Percentiles rank a stretch among this genome's conserved stretches.
Conservation (phyloP, 345 rosid genomes). For the Adansonia digitata region DNA sequence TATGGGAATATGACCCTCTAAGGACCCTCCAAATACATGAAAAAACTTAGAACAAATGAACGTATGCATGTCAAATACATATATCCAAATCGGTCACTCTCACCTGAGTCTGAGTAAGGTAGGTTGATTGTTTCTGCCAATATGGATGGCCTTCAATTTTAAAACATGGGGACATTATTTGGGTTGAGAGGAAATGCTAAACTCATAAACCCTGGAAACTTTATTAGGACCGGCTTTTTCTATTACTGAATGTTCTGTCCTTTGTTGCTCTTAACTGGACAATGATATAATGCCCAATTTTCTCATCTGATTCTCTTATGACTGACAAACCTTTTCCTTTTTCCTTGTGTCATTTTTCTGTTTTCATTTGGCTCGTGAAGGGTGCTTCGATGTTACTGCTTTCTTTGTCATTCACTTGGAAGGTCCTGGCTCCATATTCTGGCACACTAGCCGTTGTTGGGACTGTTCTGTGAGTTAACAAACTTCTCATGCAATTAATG, state of each 20-base stretch:
- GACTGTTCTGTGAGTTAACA: conserved; percentile 78
- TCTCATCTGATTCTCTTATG: neutral
- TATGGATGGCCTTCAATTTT: neutral
- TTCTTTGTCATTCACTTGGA: conserved; percentile 92
- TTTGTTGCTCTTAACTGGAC: neutral
- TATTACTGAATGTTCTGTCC: neutral
- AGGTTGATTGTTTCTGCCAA: neutral
- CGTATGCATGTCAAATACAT: too few relatives aligned
- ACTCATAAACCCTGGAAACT: neutral
- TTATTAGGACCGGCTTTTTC: neutral
- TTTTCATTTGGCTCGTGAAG: conserved; percentile 30
- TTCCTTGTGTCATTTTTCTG: conserved; percentile 7
- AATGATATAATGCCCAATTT: neutral
- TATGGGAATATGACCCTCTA: too few relatives aligned
- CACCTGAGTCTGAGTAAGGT: too few relatives aligned
- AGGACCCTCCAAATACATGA: too few relatives aligned
- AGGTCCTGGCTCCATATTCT: conserved; percentile 83
- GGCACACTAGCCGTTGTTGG: conserved; percentile 90
- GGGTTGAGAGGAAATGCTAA: neutral
- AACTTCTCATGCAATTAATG: neutral
- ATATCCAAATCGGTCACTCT: too few relatives aligned
- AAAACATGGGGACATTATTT: neutral
- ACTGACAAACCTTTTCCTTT: neutral
- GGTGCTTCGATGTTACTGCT: conserved; percentile 91
- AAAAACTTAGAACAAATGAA: too few relatives aligned